Evolutionary conservation across 2,329 filamentous ascomycete genomes (phyloP).

Genomic region (Fusarium sterilihyphosum): DNA sequence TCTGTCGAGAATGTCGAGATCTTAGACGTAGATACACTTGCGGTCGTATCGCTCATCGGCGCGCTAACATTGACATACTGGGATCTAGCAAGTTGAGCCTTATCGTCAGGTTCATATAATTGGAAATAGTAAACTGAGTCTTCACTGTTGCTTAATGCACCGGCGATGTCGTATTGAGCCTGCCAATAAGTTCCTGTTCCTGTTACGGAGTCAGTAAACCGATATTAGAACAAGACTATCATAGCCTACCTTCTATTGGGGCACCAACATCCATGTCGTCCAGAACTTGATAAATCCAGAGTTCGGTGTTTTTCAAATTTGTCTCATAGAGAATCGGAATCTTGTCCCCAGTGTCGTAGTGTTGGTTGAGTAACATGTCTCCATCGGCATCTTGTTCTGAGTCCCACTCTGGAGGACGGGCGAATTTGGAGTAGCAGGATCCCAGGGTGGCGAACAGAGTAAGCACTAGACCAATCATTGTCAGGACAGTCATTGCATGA

Average conservation of each 20-base stretch:
- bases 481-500: background rate
- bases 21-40: background rate
- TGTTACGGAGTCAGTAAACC: background rate
- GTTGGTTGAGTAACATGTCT: background rate
- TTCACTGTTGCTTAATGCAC: rapidly evolving
- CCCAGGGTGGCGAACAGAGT: background rate
- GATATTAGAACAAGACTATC: background rate
- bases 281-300: background rate
- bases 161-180: background rate
- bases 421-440: background rate
- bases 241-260: background rate
- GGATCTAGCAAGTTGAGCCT: background rate
- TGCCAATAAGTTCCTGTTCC: background rate
- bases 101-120: background rate
- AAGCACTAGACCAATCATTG: background rate
- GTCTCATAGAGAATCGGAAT: background rate
- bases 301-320: background rate
- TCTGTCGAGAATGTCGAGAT: background rate
- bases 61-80: background rate
- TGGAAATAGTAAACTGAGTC: background rate
- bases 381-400: background rate
- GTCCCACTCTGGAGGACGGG: background rate
- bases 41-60: rapidly evolving
- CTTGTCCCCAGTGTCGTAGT: background rate
- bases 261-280: background rate